These are phyloP conservation scores for Apophysomyces ossiformis DNA, from an alignment of 371 early-diverging fungal species.

Conservation along the genomic window DNA sequence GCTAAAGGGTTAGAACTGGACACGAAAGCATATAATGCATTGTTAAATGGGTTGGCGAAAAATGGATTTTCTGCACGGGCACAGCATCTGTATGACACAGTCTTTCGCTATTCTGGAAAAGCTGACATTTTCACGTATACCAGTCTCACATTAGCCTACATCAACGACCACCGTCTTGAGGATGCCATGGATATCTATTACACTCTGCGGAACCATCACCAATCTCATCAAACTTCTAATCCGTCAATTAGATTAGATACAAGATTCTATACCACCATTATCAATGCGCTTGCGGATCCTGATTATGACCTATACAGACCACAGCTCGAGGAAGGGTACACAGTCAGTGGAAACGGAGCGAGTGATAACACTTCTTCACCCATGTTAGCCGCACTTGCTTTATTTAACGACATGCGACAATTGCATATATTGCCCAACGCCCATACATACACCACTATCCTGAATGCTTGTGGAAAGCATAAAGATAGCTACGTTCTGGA, in stretches of 20 bases:
- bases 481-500: conserved; percentile 36
- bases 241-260: conserved; percentile 22
- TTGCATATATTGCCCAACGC: conserved; percentile 39
- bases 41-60: conserved; percentile 36
- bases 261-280: conserved; percentile 29
- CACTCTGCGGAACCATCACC: conserved; percentile 38
- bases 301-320: conserved; percentile 2
- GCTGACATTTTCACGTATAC: conserved; percentile 42
- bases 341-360: conserved; percentile 28
- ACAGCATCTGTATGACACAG: conserved; percentile 39
- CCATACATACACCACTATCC: conserved; percentile 40
- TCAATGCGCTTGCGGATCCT: conserved; percentile 23
- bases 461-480: conserved; percentile 38
- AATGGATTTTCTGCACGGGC: conserved; percentile 43
- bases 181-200: conserved; percentile 54
- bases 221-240: not conserved
- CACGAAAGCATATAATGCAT: conserved; percentile 30
- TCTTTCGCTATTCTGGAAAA: conserved; percentile 32
- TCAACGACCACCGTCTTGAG: conserved; percentile 37
- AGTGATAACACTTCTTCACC: conserved; percentile 33
- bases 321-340: conserved; percentile 20
- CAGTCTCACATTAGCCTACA: conserved; percentile 46
- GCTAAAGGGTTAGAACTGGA: conserved; percentile 8
- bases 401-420: conserved; percentile 54
- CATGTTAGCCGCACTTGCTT: conserved; percentile 33